Evolutionary conservation across 1,284 basidiomycete species (phyloP).

Genomic region (Polyporus tsugae): DNA sequence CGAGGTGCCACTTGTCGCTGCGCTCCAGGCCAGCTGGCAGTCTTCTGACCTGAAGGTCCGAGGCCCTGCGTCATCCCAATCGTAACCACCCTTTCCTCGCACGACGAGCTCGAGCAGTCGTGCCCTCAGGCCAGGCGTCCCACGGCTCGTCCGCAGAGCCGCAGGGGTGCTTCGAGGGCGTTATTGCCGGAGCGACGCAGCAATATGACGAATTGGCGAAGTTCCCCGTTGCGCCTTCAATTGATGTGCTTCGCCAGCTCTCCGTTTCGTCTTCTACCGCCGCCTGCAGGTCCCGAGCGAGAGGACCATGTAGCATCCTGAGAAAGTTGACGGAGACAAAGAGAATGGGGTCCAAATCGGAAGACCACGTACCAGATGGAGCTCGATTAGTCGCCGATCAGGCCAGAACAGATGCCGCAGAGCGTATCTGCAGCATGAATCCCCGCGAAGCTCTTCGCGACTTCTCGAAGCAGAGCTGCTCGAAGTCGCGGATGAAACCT

Average conservation of each 20-base stretch:
- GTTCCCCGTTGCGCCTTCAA: neutral
- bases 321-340: neutral
- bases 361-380: constrained; percentile 12
- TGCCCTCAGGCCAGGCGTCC: neutral
- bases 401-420: constrained; percentile 5
- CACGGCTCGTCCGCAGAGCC: constrained; percentile 6
- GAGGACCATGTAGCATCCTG: neutral
- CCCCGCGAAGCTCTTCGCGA: neutral
- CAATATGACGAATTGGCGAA: constrained; percentile 1
- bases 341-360: constrained; percentile 3
- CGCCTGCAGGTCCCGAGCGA: constrained; percentile 3
- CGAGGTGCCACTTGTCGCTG: neutral
- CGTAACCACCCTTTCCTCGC: constrained; percentile 3
- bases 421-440: constrained; percentile 1
- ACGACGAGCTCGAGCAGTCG: neutral
- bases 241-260: constrained; percentile 4
- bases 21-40: neutral
- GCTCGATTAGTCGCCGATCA: constrained; percentile 1
- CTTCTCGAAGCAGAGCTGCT: constrained; percentile 8
- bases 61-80: neutral
- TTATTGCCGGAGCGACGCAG: neutral
- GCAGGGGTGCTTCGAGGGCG: neutral
- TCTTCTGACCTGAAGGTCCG: constrained; percentile 12
- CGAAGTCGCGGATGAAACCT: neutral
- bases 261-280: neutral